Base-by-base conservation (phyloP, 495 filamentous ascomycete genomes). In the Penicillium verhagenii region DNA sequence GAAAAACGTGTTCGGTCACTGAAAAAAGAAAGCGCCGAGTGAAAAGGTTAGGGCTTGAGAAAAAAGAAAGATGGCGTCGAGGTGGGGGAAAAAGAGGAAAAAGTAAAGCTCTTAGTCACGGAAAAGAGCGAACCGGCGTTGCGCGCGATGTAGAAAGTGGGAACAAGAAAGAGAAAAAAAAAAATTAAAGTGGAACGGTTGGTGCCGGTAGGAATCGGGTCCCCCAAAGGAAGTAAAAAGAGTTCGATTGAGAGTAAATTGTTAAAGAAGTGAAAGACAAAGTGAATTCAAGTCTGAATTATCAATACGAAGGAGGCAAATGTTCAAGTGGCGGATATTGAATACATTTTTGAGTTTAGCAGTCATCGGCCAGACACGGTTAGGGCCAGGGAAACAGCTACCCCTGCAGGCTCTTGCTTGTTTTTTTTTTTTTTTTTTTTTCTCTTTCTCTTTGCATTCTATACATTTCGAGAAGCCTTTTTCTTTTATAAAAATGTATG, bases 71-170 rank as follows among this genome's bases (percentile, higher is more conserved):
- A 46, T 50, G 37, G 51, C 28, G 54, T 37, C 53, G 64, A 57
- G 56, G 66, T 64, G 65, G 53, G 61, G 65, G 67, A 58, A 59
- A 56, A 29, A 23, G 24, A 18, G 16, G 43, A 50, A 38, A 19
- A 35, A 31, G 56, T 35, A 54, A 72, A 74, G 65, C 67, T 76
- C 70, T 77, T 77, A 77, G 74, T 77, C 73, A 77, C 71, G 64
- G 69, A 77, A 71, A 65, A 60, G 65, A 54, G 48, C 58, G 64
- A 61, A 38, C 68, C 68, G 62, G 58, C 56, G 61, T 71, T 57
- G 61, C 46, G 52, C 55, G 49, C 47, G 26, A n/a, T 24, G 43
- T 50, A 45, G 56, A 47, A 50, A 52, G 42, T 45, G 42, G 42
- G 14, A 45, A 45, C 42, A 33, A 29, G 47, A 38, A 49, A 26